Evolutionary conservation across 2,329 filamentous ascomycete species (phyloP).

Genomic region (Diaporthe sp.): DNA sequence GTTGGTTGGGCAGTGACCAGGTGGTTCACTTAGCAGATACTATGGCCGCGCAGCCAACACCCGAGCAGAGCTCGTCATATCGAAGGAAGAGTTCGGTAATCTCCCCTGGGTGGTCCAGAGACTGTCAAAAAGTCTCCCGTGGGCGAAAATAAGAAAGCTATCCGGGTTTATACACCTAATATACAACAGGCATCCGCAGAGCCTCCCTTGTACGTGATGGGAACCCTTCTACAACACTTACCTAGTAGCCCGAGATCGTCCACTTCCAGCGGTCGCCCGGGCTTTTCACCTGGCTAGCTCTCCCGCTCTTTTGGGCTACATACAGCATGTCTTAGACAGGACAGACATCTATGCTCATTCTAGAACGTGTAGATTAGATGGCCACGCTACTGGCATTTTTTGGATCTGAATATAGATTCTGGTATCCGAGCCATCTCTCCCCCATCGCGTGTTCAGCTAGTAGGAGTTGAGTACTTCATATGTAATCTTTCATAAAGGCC

Average conservation of each 20-base stretch:
- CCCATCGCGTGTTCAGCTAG: background rate
- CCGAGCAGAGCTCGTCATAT: too few relatives aligned
- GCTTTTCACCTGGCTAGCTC: background rate
- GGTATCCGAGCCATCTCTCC: background rate
- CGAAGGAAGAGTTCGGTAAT: too few relatives aligned
- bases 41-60: too few relatives aligned
- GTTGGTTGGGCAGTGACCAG: too few relatives aligned
- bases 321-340: background rate
- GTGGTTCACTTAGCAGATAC: too few relatives aligned
- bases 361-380: background rate
- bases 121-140: too few relatives aligned
- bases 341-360: background rate
- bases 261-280: background rate
- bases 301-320: background rate
- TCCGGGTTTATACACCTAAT: background rate
- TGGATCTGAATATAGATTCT: background rate
- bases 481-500: background rate
- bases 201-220: background rate
- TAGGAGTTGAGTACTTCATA: background rate
- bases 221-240: background rate
- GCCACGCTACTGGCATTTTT: background rate
- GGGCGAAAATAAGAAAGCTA: too few relatives aligned
- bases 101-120: too few relatives aligned
- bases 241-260: background rate
- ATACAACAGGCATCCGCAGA: background rate